phyloP scores from a whole-genome alignment of 257 asterid genomes.

The Lantana camara region DNA sequence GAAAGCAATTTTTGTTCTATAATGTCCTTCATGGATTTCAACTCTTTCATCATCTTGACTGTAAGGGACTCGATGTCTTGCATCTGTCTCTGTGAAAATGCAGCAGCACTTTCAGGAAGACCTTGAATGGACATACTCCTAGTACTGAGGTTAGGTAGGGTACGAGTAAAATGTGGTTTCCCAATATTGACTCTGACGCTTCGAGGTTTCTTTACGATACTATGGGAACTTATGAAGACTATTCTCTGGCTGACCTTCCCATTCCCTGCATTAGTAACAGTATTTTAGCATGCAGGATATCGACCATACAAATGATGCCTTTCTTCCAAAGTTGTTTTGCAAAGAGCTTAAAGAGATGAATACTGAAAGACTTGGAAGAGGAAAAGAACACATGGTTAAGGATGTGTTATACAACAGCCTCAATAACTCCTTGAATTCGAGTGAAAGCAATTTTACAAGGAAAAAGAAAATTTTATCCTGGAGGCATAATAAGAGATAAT shows the following conservation, averaged over 20 bases:
- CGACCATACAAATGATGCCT: constrained; percentile 29
- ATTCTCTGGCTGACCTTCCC: constrained; percentile 34
- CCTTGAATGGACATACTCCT: constrained; percentile 53
- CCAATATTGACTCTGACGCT: constrained; percentile 44
- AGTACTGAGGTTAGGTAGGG: constrained; percentile 47
- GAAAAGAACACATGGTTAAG: neutral
- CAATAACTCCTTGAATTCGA: neutral
- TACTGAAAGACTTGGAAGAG: neutral
- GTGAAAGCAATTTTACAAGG: neutral
- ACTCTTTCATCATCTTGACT: constrained; percentile 54
- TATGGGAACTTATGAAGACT: constrained; percentile 34
- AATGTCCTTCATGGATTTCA: constrained; percentile 66
- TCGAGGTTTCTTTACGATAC: constrained; percentile 39
- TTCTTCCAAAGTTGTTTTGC: constrained; percentile 33
- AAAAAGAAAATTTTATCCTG: neutral
- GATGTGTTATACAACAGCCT: neutral
- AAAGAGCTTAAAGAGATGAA: constrained; percentile 20
- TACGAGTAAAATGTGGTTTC: constrained; percentile 46
- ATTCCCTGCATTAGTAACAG: constrained; percentile 31
- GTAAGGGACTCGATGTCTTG: constrained; percentile 65
- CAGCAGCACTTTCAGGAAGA: constrained; percentile 66
- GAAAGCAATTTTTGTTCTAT: constrained; percentile 62
- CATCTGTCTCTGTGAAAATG: constrained; percentile 79
- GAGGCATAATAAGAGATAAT: neutral
- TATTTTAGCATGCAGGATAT: constrained; percentile 23